Evolutionary conservation across 441 rosid species (phyloP).

Genomic region (Corymbia calophylla): DNA sequence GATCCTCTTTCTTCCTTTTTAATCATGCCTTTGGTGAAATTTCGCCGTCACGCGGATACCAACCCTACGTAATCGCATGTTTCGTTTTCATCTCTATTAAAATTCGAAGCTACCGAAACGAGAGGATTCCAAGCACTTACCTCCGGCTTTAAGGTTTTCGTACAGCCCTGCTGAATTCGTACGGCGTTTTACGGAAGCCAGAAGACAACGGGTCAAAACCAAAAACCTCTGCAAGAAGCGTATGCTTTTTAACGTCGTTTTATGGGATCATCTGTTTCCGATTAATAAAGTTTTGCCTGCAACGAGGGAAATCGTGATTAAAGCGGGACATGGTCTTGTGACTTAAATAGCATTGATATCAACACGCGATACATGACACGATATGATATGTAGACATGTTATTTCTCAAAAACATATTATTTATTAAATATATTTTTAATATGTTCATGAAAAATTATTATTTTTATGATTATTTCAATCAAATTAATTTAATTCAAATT

Average conservation of each 20-base stretch:
- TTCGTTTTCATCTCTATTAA: neutral
- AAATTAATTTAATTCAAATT: no score
- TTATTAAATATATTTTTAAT: no score
- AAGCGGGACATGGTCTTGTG: neutral
- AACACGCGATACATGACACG: no score
- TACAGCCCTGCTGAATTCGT: neutral
- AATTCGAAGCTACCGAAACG: neutral
- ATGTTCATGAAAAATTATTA: no score
- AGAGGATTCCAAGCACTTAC: neutral
- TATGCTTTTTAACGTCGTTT: neutral
- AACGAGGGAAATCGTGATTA: neutral
- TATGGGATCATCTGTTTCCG: neutral
- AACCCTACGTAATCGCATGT: neutral
- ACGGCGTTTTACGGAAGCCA: neutral
- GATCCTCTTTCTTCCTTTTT: neutral
- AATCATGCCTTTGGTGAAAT: neutral
- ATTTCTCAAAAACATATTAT: no score
- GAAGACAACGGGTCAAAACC: neutral
- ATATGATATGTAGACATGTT: no score
- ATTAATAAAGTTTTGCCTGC: neutral
- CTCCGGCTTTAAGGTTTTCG: neutral
- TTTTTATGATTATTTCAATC: no score
- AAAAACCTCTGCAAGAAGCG: neutral
- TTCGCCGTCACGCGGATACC: neutral
- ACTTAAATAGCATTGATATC: neutral